Percentiles rank a stretch among this genome's conserved stretches.
These are phyloP conservation scores for Plantago elongata DNA, from an alignment of 257 asterid species.

Conservation along the genomic window DNA sequence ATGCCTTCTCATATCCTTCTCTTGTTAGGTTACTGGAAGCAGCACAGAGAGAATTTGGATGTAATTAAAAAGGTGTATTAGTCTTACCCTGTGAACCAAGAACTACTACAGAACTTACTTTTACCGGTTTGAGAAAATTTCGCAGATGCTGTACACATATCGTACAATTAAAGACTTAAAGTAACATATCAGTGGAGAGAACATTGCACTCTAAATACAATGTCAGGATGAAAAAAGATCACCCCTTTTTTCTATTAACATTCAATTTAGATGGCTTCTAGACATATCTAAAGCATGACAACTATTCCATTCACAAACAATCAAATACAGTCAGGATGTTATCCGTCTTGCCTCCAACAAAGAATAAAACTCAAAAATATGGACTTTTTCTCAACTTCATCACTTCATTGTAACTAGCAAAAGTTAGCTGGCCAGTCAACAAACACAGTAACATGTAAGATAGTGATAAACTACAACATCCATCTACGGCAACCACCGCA, in stretches of 20 bases:
- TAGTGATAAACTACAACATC: not conserved
- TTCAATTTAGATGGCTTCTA: not conserved
- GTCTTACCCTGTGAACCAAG: conserved; percentile 45
- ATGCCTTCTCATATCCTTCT: conserved; percentile 35
- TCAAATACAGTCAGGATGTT: not conserved
- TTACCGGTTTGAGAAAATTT: conserved; percentile 9
- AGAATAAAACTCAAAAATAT: not conserved
- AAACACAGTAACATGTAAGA: not conserved
- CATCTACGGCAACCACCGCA: not conserved
- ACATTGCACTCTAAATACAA: no score
- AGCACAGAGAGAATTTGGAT: conserved; percentile 43
- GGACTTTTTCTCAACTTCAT: no score
- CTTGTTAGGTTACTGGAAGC: conserved; percentile 42
- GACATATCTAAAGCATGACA: not conserved
- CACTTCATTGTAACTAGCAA: not conserved
- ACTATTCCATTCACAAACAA: not conserved
- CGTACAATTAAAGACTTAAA: not conserved
- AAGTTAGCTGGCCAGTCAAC: not conserved
- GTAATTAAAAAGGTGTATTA: conserved; percentile 33
- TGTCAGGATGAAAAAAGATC: not conserved
- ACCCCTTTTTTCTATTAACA: not conserved
- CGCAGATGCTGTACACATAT: not conserved
- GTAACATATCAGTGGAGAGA: not conserved
- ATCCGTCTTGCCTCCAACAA: not conserved
- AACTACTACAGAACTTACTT: conserved; percentile 34